phyloP scores from a whole-genome alignment of 192 early-diverging fungal genomes.

The Coemansia sp. region DNA sequence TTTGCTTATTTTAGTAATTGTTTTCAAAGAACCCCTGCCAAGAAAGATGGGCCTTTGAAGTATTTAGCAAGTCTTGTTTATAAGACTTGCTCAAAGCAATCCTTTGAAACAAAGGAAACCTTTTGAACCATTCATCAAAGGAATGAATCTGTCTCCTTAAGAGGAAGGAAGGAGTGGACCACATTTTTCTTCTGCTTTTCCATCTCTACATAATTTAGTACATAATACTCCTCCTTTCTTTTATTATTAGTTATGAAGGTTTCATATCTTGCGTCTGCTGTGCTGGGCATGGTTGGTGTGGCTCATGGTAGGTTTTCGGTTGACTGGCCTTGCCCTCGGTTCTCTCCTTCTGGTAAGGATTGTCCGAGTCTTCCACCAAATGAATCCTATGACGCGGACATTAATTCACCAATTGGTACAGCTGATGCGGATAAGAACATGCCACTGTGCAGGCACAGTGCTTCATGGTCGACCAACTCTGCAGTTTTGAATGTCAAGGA shows the following conservation, averaged over 20 bases:
- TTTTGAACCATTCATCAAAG: neutral
- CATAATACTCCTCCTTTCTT: conserved; percentile 7
- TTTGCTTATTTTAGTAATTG: no score
- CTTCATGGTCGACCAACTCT: conserved; percentile 27
- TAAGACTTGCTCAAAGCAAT: no score
- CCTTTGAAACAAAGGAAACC: no score
- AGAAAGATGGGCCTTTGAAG: no score
- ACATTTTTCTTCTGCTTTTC: conserved; percentile 5
- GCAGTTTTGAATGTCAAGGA: conserved; percentile 54
- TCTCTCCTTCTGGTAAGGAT: neutral
- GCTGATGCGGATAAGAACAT: neutral
- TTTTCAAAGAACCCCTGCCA: no score
- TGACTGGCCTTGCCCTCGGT: neutral
- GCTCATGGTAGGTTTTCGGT: neutral
- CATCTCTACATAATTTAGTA: neutral
- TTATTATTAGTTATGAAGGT: conserved; percentile 1
- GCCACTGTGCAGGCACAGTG: conserved; percentile 38
- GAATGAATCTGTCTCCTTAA: neutral
- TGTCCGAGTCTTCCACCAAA: conserved; percentile 2
- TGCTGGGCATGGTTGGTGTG: conserved; percentile 9
- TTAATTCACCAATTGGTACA: conserved; percentile 12
- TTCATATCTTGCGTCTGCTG: neutral
- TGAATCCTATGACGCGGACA: conserved; percentile 4
- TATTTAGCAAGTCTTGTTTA: no score
- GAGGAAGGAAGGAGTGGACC: no score